phyloP scores from a whole-genome alignment of 2,329 filamentous ascomycete species.

The Fusarium sp. region DNA sequence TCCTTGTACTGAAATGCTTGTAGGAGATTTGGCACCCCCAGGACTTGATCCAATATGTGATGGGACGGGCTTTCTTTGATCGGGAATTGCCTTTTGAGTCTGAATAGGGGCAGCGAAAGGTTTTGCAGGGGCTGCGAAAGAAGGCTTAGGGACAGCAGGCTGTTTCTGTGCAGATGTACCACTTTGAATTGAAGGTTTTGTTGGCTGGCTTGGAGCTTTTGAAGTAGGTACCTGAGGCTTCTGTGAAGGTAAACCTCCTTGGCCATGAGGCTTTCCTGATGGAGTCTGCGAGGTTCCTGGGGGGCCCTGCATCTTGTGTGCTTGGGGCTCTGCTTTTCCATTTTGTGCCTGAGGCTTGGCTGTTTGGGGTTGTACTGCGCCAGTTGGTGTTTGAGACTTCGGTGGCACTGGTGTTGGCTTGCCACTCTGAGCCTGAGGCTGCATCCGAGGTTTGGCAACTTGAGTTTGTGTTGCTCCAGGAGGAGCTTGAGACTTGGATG shows the following conservation, averaged over 20 bases:
- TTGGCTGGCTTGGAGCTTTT: neutral
- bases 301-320: neutral
- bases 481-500: neutral
- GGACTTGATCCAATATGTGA: accelerated
- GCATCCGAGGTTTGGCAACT: neutral
- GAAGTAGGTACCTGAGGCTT: neutral
- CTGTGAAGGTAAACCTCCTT: neutral
- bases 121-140: neutral
- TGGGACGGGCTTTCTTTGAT: neutral
- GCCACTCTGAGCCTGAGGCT: neutral
- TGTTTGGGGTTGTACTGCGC: neutral
- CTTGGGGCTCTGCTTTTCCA: neutral
- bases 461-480: neutral
- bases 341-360: neutral
- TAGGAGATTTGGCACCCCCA: neutral
- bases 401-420: neutral
- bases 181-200: neutral
- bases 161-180: neutral
- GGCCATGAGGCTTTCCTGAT: neutral
- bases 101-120: neutral
- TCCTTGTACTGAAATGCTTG: neutral
- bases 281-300: neutral
- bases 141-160: neutral
- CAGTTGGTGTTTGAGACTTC: neutral
- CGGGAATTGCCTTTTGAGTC: neutral